Conservation (phyloP, 305 asterid genomes). For the Solanum hybrid region DNA sequence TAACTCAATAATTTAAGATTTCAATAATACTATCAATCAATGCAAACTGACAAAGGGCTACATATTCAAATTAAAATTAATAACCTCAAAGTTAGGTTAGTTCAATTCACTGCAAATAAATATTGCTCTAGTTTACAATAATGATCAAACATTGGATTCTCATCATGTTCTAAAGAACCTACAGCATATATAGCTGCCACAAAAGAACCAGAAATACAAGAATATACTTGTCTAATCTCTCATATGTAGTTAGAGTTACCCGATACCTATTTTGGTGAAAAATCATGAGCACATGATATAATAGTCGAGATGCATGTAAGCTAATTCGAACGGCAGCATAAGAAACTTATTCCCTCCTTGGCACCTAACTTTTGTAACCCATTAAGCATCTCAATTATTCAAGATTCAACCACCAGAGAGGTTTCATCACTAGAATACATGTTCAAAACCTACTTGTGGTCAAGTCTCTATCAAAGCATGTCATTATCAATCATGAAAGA, state of each 20-base stretch:
- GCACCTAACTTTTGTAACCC: not conserved
- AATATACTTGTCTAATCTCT: not conserved
- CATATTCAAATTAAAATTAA: not conserved
- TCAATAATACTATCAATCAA: not conserved
- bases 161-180: not conserved
- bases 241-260: not conserved
- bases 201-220: not conserved
- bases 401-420: not conserved
- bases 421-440: not conserved
- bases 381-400: constrained; percentile 4
- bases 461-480: not conserved
- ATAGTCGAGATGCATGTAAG: rapidly evolving
- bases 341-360: not conserved
- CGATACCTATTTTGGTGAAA: no score
- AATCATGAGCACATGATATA: not conserved
- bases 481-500: not conserved
- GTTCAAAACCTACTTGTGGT: not conserved
- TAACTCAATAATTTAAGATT: not conserved
- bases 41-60: not conserved
- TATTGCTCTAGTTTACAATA: not conserved
- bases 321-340: not conserved
- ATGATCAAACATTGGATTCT: not conserved
- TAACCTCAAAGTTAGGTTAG: not conserved
- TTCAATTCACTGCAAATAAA: not conserved
- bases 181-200: not conserved